Conservation (phyloP, 768 basidiomycete genomes). For the Leucosporidium creatinivorum region DNA sequence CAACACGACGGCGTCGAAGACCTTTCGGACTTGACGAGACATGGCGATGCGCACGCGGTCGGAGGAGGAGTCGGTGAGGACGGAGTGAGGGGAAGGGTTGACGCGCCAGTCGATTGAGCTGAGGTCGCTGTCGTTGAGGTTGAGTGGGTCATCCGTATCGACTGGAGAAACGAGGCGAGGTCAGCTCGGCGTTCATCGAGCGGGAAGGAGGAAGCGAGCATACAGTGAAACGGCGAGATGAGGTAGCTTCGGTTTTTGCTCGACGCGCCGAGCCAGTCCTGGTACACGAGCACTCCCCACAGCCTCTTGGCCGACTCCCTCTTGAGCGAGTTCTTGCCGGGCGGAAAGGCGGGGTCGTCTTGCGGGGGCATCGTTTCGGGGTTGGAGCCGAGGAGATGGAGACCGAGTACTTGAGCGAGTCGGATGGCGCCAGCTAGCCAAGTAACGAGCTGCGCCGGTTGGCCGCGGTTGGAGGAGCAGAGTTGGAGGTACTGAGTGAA, state of each 20-base stretch:
- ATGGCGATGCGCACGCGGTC: slow-evolving; percentile 30
- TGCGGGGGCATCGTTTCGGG: slow-evolving; percentile 31
- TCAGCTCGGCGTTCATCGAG: not conserved
- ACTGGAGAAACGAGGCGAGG: not conserved
- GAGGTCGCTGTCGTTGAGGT: slow-evolving; percentile 31
- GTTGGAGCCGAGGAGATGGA: slow-evolving; percentile 27
- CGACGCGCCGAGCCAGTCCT: slow-evolving; percentile 34
- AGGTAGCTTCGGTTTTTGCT: slow-evolving; percentile 19
- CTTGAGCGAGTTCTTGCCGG: slow-evolving; percentile 27
- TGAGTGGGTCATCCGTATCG: slow-evolving; percentile 32
- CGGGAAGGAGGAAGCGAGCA: not conserved
- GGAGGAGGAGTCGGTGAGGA: slow-evolving; percentile 32
- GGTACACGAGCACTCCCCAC: slow-evolving; percentile 30
- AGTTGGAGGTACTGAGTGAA: slow-evolving; percentile 34
- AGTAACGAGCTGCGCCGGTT: slow-evolving; percentile 21
- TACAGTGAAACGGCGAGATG: slow-evolving; percentile 25
- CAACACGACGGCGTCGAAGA: slow-evolving; percentile 27
- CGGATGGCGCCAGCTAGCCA: slow-evolving; percentile 31
- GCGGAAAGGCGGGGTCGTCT: slow-evolving; percentile 31
- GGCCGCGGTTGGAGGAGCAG: slow-evolving; percentile 25
- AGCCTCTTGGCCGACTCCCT: slow-evolving; percentile 30
- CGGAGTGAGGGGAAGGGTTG: slow-evolving; percentile 14
- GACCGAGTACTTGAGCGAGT: slow-evolving; percentile 20
- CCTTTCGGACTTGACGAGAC: slow-evolving; percentile 30
- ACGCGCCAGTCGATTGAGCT: slow-evolving; percentile 15